Conservation (phyloP, 2,329 filamentous ascomycete species). For the Colletotrichum aenigma region DNA sequence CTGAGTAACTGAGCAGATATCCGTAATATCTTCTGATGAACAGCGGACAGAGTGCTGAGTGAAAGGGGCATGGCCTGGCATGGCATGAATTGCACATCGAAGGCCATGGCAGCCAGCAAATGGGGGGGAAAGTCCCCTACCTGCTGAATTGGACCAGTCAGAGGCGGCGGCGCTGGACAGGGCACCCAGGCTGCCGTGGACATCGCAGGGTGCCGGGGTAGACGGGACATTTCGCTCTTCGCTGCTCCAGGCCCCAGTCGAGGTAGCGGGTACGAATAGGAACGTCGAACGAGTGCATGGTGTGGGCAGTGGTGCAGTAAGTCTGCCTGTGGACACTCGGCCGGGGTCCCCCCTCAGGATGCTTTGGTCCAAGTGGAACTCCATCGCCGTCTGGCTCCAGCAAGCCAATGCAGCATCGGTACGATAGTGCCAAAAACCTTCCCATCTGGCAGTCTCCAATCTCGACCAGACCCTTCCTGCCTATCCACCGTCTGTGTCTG, state of each 20-base stretch:
- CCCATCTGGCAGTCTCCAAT: constrained; percentile 21
- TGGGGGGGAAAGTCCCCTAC: background rate
- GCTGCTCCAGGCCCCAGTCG: background rate
- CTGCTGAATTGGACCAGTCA: constrained; percentile 6
- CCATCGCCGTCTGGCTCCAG: constrained; percentile 16
- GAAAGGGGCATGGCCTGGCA: background rate
- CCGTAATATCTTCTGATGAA: background rate
- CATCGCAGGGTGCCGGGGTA: constrained; percentile 5
- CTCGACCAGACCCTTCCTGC: background rate
- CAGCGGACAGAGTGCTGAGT: background rate
- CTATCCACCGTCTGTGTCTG: background rate
- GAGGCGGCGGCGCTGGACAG: background rate
- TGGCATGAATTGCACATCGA: background rate
- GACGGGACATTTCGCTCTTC: background rate
- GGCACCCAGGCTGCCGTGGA: background rate
- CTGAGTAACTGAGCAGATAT: background rate
- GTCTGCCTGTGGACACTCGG: background rate
- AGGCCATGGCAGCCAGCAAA: background rate
- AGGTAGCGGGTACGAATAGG: background rate
- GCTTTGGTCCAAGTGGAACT: constrained; percentile 10
- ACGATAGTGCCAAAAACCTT: constrained; percentile 18
- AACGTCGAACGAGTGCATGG: background rate
- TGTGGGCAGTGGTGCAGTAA: background rate
- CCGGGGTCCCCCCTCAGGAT: background rate
- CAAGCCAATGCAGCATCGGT: constrained; percentile 20